phyloP scores from a whole-genome alignment of 2,329 filamentous ascomycete genomes.

The Daldinia sp. region DNA sequence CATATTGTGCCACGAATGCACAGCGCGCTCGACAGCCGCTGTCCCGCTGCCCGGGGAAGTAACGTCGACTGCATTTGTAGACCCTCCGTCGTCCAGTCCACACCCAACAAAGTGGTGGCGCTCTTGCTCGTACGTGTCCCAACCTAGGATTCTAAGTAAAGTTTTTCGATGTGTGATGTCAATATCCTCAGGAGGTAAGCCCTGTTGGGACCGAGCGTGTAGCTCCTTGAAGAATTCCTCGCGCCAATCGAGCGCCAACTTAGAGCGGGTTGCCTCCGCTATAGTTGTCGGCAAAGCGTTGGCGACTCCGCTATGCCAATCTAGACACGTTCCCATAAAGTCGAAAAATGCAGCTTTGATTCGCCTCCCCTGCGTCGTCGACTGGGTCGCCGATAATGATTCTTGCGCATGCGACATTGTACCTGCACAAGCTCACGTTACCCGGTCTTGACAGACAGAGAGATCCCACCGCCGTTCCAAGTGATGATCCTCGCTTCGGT shows the following conservation, averaged over 20 bases:
- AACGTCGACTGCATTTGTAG: slow-evolving; percentile 1
- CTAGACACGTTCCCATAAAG: slow-evolving; percentile 66
- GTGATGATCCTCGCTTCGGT: slow-evolving; percentile 3
- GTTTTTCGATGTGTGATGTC: slow-evolving; percentile 55
- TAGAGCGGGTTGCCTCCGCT: slow-evolving; percentile 44
- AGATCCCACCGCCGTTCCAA: slow-evolving; percentile 5
- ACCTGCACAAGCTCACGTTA: slow-evolving; percentile 1
- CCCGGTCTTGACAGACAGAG: slow-evolving; percentile 1
- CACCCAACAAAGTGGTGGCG: slow-evolving; percentile 34
- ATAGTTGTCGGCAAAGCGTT: slow-evolving; percentile 48
- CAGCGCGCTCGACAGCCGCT: slow-evolving; percentile 29
- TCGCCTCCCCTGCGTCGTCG: slow-evolving; percentile 15
- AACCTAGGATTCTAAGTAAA: slow-evolving; percentile 49
- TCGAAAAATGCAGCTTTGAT: slow-evolving; percentile 63
- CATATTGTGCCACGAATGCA: slow-evolving; percentile 58
- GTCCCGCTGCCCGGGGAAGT: slow-evolving; percentile 16
- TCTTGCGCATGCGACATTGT: slow-evolving; percentile 25
- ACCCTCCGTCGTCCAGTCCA: slow-evolving; percentile 12
- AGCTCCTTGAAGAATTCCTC: slow-evolving; percentile 58
- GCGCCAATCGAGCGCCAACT: slow-evolving; percentile 61
- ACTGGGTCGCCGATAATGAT: slow-evolving; percentile 5
- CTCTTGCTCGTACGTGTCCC: slow-evolving; percentile 41
- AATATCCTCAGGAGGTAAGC: slow-evolving; percentile 56
- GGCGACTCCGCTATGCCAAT: slow-evolving; percentile 59
- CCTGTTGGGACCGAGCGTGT: slow-evolving; percentile 48